A percentile compares a stretch with the other conserved stretches of the same genome.
These are phyloP conservation scores for Blumeria hordei DNA, from an alignment of 2,329 filamentous ascomycete genomes.

Conservation along the genomic window DNA sequence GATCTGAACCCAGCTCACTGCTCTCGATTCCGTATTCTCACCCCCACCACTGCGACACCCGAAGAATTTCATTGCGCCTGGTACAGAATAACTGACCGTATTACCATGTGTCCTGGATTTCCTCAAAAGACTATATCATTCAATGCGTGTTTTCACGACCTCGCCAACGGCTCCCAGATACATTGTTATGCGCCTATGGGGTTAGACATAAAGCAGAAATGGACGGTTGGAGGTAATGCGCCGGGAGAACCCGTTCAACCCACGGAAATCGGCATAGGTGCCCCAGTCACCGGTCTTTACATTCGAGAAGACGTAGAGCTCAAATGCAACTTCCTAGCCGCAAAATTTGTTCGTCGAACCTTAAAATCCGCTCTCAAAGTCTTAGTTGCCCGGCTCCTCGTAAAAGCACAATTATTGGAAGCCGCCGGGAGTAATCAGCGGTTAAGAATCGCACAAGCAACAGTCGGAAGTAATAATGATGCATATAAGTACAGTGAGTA, in stretches of 20 bases:
- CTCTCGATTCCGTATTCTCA: slow-evolving; percentile 38
- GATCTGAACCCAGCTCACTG: slow-evolving; percentile 65
- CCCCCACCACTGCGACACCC: slow-evolving; percentile 38
- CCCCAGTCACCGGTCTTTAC: slow-evolving; percentile 46
- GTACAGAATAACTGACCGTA: slow-evolving; percentile 58
- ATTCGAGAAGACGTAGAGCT: slow-evolving; percentile 63
- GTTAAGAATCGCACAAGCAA: too few relatives aligned
- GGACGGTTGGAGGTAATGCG: slow-evolving; percentile 46
- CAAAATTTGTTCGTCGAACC: slow-evolving; percentile 55
- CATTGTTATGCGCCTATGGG: slow-evolving; percentile 66
- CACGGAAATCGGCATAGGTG: slow-evolving; percentile 38
- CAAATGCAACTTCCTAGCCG: slow-evolving; percentile 52
- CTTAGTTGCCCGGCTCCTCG: slow-evolving; percentile 37
- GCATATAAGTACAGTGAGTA: too few relatives aligned
- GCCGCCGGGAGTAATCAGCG: slow-evolving; percentile 8
- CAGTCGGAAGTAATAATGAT: too few relatives aligned
- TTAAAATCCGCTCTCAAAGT: slow-evolving; percentile 51
- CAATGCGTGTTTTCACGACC: slow-evolving; percentile 56
- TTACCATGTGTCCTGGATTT: slow-evolving; percentile 45
- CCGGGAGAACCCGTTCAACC: slow-evolving; percentile 43
- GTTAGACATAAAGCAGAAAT: slow-evolving; percentile 53
- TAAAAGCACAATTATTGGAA: slow-evolving; percentile 20
- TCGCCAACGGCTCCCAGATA: slow-evolving; percentile 48
- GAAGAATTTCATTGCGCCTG: slow-evolving; percentile 51
- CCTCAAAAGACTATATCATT: slow-evolving; percentile 44